phyloP scores from a whole-genome alignment of 2,329 filamentous ascomycete genomes.

The Bipolaris oryzae region DNA sequence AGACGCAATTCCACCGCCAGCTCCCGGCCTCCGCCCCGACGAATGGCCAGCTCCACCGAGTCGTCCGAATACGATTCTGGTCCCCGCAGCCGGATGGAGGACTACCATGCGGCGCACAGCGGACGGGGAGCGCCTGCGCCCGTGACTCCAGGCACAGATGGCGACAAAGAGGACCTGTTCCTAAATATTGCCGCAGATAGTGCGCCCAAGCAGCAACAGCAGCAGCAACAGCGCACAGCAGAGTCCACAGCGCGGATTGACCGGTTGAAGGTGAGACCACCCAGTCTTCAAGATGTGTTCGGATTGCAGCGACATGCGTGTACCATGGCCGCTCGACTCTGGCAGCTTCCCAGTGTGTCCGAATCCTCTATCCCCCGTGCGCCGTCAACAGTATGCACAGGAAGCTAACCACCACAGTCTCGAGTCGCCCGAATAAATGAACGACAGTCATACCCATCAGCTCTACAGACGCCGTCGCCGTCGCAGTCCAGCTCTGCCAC shows the following conservation, averaged over 20 bases:
- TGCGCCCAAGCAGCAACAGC: slow-evolving; percentile 29
- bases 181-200: slow-evolving; percentile 51
- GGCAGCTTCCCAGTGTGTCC: too few relatives aligned
- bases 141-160: slow-evolving; percentile 27
- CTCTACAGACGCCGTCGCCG: slow-evolving; percentile 34
- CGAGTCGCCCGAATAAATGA: slow-evolving; percentile 46
- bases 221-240: slow-evolving; percentile 23
- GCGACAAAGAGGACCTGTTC: slow-evolving; percentile 50
- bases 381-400: not conserved
- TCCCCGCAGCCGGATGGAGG: slow-evolving; percentile 33
- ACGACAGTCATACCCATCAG: slow-evolving; percentile 44
- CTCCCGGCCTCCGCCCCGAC: slow-evolving; percentile 24
- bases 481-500: slow-evolving; percentile 31
- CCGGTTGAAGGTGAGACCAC: slow-evolving; percentile 38
- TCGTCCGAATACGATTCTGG: slow-evolving; percentile 41
- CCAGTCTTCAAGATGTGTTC: not conserved
- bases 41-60: slow-evolving; percentile 40
- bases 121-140: slow-evolving; percentile 22
- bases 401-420: slow-evolving; percentile 33
- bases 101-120: slow-evolving; percentile 25
- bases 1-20: slow-evolving; percentile 29
- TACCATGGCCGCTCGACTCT: not conserved
- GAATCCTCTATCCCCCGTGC: not conserved
- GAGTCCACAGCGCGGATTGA: slow-evolving; percentile 39
- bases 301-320: not conserved